Conservation (phyloP, 495 filamentous ascomycete genomes). For the Podospora comata region DNA sequence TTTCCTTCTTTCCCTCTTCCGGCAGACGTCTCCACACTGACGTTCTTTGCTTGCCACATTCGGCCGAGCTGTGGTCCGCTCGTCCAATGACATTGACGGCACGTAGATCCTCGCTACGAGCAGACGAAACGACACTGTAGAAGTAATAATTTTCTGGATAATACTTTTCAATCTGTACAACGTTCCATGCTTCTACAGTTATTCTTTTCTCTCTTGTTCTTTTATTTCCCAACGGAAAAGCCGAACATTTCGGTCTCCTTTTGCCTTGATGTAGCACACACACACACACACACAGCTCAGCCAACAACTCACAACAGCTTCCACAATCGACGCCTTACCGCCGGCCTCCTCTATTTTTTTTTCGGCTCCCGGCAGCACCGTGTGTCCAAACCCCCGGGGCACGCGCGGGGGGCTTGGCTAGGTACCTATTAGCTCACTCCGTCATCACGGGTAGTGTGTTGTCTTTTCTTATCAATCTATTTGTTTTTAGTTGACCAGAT, state of each 20-base stretch:
- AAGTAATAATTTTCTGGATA: neutral
- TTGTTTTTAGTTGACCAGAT: neutral
- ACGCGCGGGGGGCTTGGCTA: neutral
- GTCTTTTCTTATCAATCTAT: neutral
- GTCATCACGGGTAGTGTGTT: neutral
- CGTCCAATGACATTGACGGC: conserved; percentile 14
- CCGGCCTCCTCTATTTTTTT: neutral
- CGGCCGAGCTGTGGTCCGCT: conserved; percentile 12
- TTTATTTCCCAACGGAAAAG: neutral
- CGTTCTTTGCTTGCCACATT: conserved; percentile 20
- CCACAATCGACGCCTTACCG: conserved; percentile 1
- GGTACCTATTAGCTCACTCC: neutral
- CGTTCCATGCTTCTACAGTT: neutral
- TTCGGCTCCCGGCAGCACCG: conserved; percentile 4
- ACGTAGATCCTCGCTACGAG: neutral
- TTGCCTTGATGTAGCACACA: neutral
- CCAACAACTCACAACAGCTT: neutral
- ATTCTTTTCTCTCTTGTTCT: neutral
- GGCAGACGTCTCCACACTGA: conserved; percentile 14
- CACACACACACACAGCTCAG: no score
- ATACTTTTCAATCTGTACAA: neutral
- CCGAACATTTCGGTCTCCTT: neutral
- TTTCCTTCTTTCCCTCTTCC: conserved; percentile 9
- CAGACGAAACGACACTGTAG: neutral
- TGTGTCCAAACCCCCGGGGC: conserved; percentile 5